These are phyloP conservation scores for Penicillium sumatraense DNA, from an alignment of 2,329 filamentous ascomycete genomes.

Conservation along the genomic window DNA sequence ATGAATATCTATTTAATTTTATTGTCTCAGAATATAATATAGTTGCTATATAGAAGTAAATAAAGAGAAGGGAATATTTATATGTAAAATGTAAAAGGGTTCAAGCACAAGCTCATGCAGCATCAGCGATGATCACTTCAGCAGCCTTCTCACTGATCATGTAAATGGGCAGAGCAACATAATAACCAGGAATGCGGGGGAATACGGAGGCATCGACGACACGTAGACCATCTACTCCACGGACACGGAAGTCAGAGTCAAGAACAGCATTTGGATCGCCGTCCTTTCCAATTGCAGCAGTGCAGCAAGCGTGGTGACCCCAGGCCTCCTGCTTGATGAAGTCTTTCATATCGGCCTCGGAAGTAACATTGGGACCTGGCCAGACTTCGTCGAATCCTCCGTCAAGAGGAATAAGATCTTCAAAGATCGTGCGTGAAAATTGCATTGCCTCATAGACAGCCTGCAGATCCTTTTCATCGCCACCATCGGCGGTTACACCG, in stretches of 20 bases:
- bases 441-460: constrained; percentile 62
- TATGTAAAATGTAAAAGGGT: not conserved
- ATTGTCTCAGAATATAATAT: too few relatives aligned
- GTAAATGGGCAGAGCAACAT: constrained; percentile 57
- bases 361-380: constrained; percentile 48
- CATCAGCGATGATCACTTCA: constrained; percentile 40
- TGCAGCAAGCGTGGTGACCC: constrained; percentile 62
- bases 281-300: constrained; percentile 58
- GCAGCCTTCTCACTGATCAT: constrained; percentile 67
- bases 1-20: too few relatives aligned
- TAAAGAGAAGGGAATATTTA: not conserved
- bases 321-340: constrained; percentile 57
- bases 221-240: constrained; percentile 58
- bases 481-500: constrained; percentile 41
- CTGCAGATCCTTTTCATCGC: constrained; percentile 56
- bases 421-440: constrained; percentile 55
- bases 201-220: constrained; percentile 67
- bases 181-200: constrained; percentile 60
- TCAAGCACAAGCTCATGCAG: not conserved
- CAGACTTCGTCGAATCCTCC: constrained; percentile 51
- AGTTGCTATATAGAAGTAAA: too few relatives aligned
- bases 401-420: constrained; percentile 46
- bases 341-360: constrained; percentile 51
- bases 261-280: constrained; percentile 59
- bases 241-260: constrained; percentile 61